phyloP scores from a whole-genome alignment of 1,284 basidiomycete species.

The Cryptococcus maquisensis region DNA sequence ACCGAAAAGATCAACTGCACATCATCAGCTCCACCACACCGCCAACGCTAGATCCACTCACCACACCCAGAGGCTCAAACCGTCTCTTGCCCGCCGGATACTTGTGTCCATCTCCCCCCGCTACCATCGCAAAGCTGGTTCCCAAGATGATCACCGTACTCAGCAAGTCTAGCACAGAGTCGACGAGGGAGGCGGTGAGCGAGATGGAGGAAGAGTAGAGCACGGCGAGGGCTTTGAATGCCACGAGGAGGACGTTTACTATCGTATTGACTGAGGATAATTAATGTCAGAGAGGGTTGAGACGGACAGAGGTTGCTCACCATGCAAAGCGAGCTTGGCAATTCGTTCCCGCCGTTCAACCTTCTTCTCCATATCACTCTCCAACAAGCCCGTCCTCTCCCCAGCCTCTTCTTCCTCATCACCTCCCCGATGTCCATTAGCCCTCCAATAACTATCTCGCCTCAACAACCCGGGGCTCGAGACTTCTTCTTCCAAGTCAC shows the following conservation, averaged over 20 bases:
- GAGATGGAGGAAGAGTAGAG: slow-evolving; percentile 56
- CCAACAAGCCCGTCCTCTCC: slow-evolving; percentile 22
- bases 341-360: slow-evolving; percentile 38
- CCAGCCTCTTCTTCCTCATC: slow-evolving; percentile 8
- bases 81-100: slow-evolving; percentile 55
- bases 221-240: slow-evolving; percentile 53
- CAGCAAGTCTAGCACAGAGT: slow-evolving; percentile 55
- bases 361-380: slow-evolving; percentile 16
- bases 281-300: not conserved
- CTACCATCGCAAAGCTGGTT: slow-evolving; percentile 45
- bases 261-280: slow-evolving; percentile 40
- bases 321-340: slow-evolving; percentile 39
- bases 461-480: slow-evolving; percentile 1
- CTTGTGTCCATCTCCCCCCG: slow-evolving; percentile 38
- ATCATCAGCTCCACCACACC: not conserved
- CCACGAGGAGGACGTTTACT: slow-evolving; percentile 53
- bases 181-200: slow-evolving; percentile 55
- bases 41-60: slow-evolving; percentile 11
- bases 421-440: slow-evolving; percentile 4
- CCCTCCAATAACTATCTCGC: slow-evolving; percentile 20
- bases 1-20: slow-evolving; percentile 53
- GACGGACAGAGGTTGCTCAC: slow-evolving; percentile 20
- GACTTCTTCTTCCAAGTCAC: slow-evolving; percentile 16
- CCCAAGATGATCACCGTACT: slow-evolving; percentile 52
- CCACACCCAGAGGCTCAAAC: slow-evolving; percentile 52